Percentiles rank a stretch among this genome's conserved stretches.
Evolutionary conservation across 2,329 filamentous ascomycete genomes (phyloP).

Genomic region (Aspergillus udagawae): DNA sequence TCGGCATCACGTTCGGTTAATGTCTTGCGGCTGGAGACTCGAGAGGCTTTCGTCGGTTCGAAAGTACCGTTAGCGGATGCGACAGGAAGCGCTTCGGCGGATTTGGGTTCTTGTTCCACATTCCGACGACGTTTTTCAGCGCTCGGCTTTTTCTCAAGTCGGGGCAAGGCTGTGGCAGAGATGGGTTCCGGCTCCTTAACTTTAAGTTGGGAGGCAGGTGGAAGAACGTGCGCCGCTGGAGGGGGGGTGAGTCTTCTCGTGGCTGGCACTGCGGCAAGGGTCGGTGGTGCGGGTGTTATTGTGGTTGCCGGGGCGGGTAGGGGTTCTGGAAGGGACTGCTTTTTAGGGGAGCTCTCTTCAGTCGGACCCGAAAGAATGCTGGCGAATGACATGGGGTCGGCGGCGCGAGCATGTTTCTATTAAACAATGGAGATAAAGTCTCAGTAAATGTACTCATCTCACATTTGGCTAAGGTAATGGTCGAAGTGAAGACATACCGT

Average conservation of each 20-base stretch:
- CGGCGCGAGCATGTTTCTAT: constrained; percentile 68
- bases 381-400: constrained; percentile 92
- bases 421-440: neutral
- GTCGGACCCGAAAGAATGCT: constrained; percentile 84
- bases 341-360: constrained; percentile 51
- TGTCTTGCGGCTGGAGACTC: constrained; percentile 51
- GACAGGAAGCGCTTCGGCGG: constrained; percentile 13
- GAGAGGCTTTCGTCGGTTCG: constrained; percentile 14
- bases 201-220: constrained; percentile 15
- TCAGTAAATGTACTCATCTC: neutral
- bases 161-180: constrained; percentile 23
- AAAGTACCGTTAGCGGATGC: constrained; percentile 23
- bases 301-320: constrained; percentile 3
- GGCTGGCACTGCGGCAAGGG: constrained; percentile 9
- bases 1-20: constrained; percentile 60
- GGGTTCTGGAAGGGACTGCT: constrained; percentile 40
- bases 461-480: constrained; percentile 8
- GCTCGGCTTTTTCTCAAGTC: constrained; percentile 25
- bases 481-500: constrained; percentile 31
- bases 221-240: constrained; percentile 13
- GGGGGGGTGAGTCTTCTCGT: constrained; percentile 16
- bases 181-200: constrained; percentile 23
- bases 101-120: constrained; percentile 18
- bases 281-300: constrained; percentile 7
- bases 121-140: constrained; percentile 25